phyloP scores from a whole-genome alignment of 768 basidiomycete species.

The Amanita polypyramis region DNA sequence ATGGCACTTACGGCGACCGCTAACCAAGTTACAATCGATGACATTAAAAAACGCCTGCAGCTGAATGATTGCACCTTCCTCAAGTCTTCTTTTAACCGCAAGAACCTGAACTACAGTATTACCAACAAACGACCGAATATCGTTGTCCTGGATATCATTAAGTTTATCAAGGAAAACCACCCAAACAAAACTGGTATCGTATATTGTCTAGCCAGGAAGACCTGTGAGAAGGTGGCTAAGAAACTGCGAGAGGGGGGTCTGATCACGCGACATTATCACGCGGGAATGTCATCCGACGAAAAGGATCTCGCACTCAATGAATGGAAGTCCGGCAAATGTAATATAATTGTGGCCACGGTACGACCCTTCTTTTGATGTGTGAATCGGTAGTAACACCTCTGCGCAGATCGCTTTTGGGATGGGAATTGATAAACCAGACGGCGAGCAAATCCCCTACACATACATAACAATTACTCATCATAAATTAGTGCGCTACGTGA shows the following conservation, averaged over 20 bases:
- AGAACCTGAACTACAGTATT: slow-evolving; percentile 79
- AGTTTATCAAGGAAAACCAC: slow-evolving; percentile 55
- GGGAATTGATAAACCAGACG: slow-evolving; percentile 86
- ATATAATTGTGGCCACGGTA: slow-evolving; percentile 92
- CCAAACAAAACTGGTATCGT: slow-evolving; percentile 66
- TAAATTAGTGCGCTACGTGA: slow-evolving; percentile 74
- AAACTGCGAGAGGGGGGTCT: slow-evolving; percentile 51
- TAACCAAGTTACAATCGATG: slow-evolving; percentile 61
- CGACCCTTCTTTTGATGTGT: slow-evolving; percentile 12
- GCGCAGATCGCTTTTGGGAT: slow-evolving; percentile 89
- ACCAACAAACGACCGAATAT: slow-evolving; percentile 26
- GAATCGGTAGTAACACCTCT: slow-evolving; percentile 1
- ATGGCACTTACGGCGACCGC: slow-evolving; percentile 98
- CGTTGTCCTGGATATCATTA: slow-evolving; percentile 49
- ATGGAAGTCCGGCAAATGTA: slow-evolving; percentile 65
- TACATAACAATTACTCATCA: slow-evolving; percentile 1
- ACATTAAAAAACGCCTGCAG: slow-evolving; percentile 65
- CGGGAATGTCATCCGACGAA: slow-evolving; percentile 54
- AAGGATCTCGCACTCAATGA: slow-evolving; percentile 50
- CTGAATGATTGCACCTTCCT: slow-evolving; percentile 51
- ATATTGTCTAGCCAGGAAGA: slow-evolving; percentile 63
- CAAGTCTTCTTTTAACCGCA: slow-evolving; percentile 83
- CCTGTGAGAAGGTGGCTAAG: slow-evolving; percentile 75
- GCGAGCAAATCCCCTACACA: slow-evolving; percentile 23
- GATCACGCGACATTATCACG: slow-evolving; percentile 77